phyloP scores from a whole-genome alignment of 208 protist species.

The Trypanosoma melophagium region DNA sequence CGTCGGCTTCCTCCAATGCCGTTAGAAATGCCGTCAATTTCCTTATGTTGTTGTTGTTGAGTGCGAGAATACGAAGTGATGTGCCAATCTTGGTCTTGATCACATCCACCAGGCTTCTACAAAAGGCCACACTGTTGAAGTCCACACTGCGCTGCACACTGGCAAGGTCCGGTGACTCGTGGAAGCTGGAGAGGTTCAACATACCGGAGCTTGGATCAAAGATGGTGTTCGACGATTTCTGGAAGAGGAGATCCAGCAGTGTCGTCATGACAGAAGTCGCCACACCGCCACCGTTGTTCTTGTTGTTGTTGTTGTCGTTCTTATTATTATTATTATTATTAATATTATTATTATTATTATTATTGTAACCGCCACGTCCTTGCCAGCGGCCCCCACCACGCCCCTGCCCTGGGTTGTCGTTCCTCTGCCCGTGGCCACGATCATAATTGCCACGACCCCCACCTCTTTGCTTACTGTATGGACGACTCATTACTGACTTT shows the following conservation, averaged over 20 bases:
- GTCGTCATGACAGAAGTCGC: conserved; percentile 74
- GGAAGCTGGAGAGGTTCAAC: conserved; percentile 67
- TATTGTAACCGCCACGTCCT: conserved; percentile 24
- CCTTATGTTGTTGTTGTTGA: conserved; percentile 74
- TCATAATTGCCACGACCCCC: conserved; percentile 22
- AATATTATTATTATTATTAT: conserved; percentile 23
- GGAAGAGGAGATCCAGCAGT: conserved; percentile 71
- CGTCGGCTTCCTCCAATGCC: conserved; percentile 56
- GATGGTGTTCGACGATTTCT: conserved; percentile 55
- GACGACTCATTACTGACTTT: conserved; percentile 42
- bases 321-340: conserved; percentile 24
- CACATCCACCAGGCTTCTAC: conserved; percentile 64
- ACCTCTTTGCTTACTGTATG: conserved; percentile 54
- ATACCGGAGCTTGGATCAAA: conserved; percentile 49
- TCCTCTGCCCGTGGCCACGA: conserved; percentile 7
- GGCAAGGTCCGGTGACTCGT: conserved; percentile 53
- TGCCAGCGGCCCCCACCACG: conserved; percentile 26
- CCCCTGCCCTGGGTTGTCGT: background rate
- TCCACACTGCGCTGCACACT: conserved; percentile 69
- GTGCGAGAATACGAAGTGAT: conserved; percentile 54
- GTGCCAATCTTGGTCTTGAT: conserved; percentile 60
- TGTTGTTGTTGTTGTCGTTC: conserved; percentile 27
- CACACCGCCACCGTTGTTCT: conserved; percentile 31
- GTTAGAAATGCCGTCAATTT: conserved; percentile 60
- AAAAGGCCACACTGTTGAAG: conserved; percentile 85